Base-by-base conservation (phyloP, 2,329 filamentous ascomycete species). In the Paraphoma sp. region DNA sequence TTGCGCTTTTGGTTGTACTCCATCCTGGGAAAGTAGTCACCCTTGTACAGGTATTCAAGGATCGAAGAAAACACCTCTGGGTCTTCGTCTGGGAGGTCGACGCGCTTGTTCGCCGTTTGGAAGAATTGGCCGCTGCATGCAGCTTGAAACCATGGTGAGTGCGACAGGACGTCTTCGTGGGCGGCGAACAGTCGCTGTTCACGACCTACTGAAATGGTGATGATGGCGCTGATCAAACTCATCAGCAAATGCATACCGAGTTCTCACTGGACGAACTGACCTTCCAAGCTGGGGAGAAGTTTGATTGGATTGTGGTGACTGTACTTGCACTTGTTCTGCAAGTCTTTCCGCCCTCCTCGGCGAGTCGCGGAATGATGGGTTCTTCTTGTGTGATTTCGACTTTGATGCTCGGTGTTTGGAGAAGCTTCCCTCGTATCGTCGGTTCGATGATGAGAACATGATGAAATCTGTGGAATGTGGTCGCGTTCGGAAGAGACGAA, bases 1-100 rank as follows among this genome's bases (percentile, higher is more conserved):
- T 92, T 88, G 53, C 86, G 86, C 62, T 89, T 87, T 81, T 93
- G 92, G 80, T 94, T 92, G 78, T 92, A 92, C 54, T 92, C 79
- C 23, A 96, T 83, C 16, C 90, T 89, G 3, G 93, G 93, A 67
- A 89, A 93, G 80, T 97, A 97, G 78, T 97, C 93, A 62, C 93
- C 93, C 79, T 96, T 96, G 84, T 96, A 96, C 54, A 97, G 87
- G 67, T 90, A 97, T 74, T 97, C 93, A 54, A 97, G 87, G 10
- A 97, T 84, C 6, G 90, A 93, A 7, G 92, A 96, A 77, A 97
- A 93, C 70, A 96, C 89, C 75, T 96, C 92, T 17, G 93, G 92
- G 67, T 93, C 89, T 77, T 97, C 93, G 57, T 94, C 87, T 1
- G 92, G 89, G 1, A 97, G 86, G 49, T 89, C 84, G 73, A 97